Base-by-base conservation (phyloP, 371 early-diverging fungal species). In the Rhizopus arrhizus region DNA sequence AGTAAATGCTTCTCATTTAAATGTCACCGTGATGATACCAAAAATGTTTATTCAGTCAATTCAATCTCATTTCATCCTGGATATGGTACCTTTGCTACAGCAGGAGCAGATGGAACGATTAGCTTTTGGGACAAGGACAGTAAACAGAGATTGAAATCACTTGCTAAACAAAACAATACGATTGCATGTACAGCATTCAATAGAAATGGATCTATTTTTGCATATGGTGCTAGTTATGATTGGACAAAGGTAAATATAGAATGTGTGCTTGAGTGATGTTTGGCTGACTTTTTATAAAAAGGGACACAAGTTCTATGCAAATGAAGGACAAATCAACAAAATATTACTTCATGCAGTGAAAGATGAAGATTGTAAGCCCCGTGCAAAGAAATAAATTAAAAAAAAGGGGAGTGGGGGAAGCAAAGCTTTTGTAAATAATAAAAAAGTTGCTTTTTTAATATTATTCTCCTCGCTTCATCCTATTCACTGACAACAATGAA, bases 171-270 rank as follows among this genome's bases (percentile, higher is more conserved):
- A 43, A 84, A 82, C 29, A 74, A 65, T 2, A 91, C 95, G 3
- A 89, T 98, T 58, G 67, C 92, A 11, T 78, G 89, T 48, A 83
- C 93, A 4, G 81, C 91, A 0, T 96, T 96, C 66, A 95, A 90
- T 68, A 77, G 87, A 31, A 89, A 88, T 40, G 98, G 97, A 31
- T 80, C 73, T 36, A 91, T 95, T 48, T 93, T 95, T 73, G 96
- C 96, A 7, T 98, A 98, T 72, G 95, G 95, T 2, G 75, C 87
- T 12, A 89, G 95, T 40, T 96, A 99, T 74, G 99, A 99, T 73
- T 99, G 99, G 99, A 81, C 86, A 62, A 95, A 95, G 83, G 99
- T 75, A 72, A 48, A 12, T 3, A 29, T 54, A 32, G 16, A n/a
- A 9, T 22, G 16, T 56, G 9, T 35, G 32, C 5, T 43, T 12